These are phyloP conservation scores for Diplodia mutila DNA, from an alignment of 2,329 filamentous ascomycete species.

Conservation along the genomic window DNA sequence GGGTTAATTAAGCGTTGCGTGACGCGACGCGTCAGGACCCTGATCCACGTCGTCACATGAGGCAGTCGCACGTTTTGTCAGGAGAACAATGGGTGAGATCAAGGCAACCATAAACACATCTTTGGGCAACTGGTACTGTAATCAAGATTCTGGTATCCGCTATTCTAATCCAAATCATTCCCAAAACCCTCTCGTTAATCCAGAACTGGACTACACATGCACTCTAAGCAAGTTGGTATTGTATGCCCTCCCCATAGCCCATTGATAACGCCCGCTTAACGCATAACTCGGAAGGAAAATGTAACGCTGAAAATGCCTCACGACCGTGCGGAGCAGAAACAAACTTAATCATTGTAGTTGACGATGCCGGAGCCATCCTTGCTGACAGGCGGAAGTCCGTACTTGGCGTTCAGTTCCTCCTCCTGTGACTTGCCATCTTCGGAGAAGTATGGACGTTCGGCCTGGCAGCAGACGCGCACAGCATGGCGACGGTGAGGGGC, in stretches of 20 bases:
- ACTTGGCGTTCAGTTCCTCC: slow-evolving; percentile 54
- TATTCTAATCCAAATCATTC: neutral
- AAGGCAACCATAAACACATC: too few relatives aligned
- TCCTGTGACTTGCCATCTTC: slow-evolving; percentile 56
- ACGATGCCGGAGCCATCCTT: slow-evolving; percentile 60
- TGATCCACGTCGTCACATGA: neutral
- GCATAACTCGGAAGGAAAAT: neutral
- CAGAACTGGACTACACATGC: neutral
- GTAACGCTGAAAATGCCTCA: neutral
- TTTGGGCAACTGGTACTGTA: neutral
- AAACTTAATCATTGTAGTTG: slow-evolving; percentile 60
- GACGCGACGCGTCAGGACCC: slow-evolving; percentile 13
- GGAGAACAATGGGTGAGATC: too few relatives aligned
- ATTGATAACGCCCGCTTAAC: slow-evolving; percentile 19
- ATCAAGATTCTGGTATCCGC: neutral
- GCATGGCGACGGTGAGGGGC: slow-evolving; percentile 61
- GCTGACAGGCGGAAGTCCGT: slow-evolving; percentile 55
- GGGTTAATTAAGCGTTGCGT: neutral
- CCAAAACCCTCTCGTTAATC: neutral
- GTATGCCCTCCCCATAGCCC: neutral
- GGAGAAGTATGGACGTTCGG: slow-evolving; percentile 52
- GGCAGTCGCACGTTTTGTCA: neutral
- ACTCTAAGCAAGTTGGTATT: slow-evolving; percentile 13
- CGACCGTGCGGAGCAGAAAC: too few relatives aligned
- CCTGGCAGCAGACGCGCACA: slow-evolving; percentile 53